Base-by-base conservation (phyloP, 108 stramenopile genomes). In the Aurantiochytrium sp. region DNA sequence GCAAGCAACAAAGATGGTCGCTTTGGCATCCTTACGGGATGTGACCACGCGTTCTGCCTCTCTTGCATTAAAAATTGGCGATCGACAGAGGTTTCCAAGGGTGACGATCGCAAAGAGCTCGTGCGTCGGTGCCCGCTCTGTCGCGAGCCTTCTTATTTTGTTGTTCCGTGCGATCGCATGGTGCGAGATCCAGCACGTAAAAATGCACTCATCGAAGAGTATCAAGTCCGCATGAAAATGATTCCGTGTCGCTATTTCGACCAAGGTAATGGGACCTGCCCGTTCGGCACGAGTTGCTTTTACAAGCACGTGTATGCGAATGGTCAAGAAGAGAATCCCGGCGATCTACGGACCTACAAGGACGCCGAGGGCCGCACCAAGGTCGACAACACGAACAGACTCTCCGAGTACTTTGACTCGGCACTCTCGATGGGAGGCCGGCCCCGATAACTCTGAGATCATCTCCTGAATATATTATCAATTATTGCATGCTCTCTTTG, bases 21-120 rank as follows among this genome's bases (percentile, higher is more conserved):
- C 25, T 89, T 89, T 21, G 88, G 88, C 6, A 23, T 89, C 14
- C 88, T 89, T 14, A 89, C 88, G 6, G 88, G 88, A 12, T 89
- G 88, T 25, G 88, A 89, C 47, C 88, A 89, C 71, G 88, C 71
- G 0, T 89, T 89, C 53, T 89, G 88, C 71, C 71, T 89, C 19
- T 35, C 42, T 42, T 89, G 88, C 51, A 89, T 89, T n/a, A 57
- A 69, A 16, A 72, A 69, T 53, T 89, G 88, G 88, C 88, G 88
- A 19, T 8, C 60, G 10, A 58, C 10, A 21, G 71, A 47, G 23
- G 47, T 72, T 2, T 10, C 16, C 88, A 35, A 57, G 29, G 25
- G 49, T 16, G 88, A 58, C 88, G 51, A 89, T 44, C 42, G 88
- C 60, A 83, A 83, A 35, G 76, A 83, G 76, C 76, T 83, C 28